Conservation (phyloP, 139 green algal genomes). For the Limnomonas spitsbergensis region DNA sequence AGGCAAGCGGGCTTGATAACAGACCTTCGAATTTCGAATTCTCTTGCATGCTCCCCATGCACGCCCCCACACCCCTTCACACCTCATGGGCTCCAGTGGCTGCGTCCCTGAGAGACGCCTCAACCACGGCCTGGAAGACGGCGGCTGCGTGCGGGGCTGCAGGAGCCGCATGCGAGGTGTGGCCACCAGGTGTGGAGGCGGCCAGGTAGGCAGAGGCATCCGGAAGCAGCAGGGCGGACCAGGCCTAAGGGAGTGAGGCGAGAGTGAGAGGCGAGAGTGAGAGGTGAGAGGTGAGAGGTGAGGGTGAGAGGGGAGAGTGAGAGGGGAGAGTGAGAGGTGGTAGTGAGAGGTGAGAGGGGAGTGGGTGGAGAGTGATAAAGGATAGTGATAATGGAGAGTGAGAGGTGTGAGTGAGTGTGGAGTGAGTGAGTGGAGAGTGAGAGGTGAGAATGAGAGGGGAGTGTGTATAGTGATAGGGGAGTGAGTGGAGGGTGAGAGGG, state of each 20-base stretch:
- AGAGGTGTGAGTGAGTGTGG: too few species aligned
- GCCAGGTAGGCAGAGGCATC: neutral
- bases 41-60: too few species aligned
- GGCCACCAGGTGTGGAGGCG: neutral
- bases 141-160: conserved; percentile 23
- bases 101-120: conserved; percentile 48
- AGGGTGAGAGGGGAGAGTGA: too few species aligned
- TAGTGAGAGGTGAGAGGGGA: neutral
- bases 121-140: conserved; percentile 45
- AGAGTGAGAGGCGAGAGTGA: neutral
- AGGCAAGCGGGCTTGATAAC: too few species aligned
- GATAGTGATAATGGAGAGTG: too few species aligned
- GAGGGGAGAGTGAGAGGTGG: neutral
- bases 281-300: neutral
- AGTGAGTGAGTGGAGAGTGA: too few species aligned
- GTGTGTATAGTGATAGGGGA: too few species aligned
- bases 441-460: too few species aligned
- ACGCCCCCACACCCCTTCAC: too few species aligned
- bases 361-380: neutral
- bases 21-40: too few species aligned
- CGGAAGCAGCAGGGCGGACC: conserved; percentile 28
- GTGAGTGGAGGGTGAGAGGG: too few species aligned
- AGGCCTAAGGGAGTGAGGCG: conserved; percentile 22
- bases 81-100: conserved; percentile 57
- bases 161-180: neutral